phyloP scores from a whole-genome alignment of 202 grass and related monocot genomes.

The Eragrostis tef region DNA sequence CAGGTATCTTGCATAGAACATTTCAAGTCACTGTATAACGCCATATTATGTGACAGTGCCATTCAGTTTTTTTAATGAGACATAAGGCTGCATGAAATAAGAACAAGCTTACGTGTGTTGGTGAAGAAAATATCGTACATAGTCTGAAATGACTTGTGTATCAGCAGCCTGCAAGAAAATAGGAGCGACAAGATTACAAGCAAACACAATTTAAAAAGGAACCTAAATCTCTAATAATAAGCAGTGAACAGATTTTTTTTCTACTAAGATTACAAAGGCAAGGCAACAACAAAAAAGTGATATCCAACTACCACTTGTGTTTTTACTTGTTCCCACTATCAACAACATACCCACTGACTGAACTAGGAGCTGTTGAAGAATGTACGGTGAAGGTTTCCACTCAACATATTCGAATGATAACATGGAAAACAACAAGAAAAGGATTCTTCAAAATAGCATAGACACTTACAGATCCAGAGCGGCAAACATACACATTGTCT shows the following conservation, averaged over 20 bases:
- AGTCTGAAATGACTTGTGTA: slow-evolving; percentile 87
- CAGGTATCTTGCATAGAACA: slow-evolving; percentile 35
- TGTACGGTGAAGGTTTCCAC: not conserved
- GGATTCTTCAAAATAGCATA: not conserved
- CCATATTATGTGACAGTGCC: not conserved
- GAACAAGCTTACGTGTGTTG: slow-evolving; percentile 82
- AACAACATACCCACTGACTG: not conserved
- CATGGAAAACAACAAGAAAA: not conserved
- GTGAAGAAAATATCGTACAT: slow-evolving; percentile 91
- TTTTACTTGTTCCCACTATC: not conserved
- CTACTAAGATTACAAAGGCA: not conserved
- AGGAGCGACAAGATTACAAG: slow-evolving; percentile 25
- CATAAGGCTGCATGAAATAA: not conserved
- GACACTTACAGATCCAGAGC: slow-evolving; percentile 86
- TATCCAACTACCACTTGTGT: not conserved
- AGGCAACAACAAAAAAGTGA: not conserved
- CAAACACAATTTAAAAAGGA: not conserved
- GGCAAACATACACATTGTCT: slow-evolving; percentile 84
- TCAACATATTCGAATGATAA: not conserved
- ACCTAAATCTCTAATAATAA: not conserved
- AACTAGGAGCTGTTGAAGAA: not conserved
- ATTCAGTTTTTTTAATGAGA: not conserved
- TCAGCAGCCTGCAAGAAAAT: slow-evolving; percentile 73
- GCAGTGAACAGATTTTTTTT: not conserved
- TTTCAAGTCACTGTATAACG: not conserved